phyloP scores from a whole-genome alignment of 2,329 filamentous ascomycete species.

The Colletotrichum tamarilloi region DNA sequence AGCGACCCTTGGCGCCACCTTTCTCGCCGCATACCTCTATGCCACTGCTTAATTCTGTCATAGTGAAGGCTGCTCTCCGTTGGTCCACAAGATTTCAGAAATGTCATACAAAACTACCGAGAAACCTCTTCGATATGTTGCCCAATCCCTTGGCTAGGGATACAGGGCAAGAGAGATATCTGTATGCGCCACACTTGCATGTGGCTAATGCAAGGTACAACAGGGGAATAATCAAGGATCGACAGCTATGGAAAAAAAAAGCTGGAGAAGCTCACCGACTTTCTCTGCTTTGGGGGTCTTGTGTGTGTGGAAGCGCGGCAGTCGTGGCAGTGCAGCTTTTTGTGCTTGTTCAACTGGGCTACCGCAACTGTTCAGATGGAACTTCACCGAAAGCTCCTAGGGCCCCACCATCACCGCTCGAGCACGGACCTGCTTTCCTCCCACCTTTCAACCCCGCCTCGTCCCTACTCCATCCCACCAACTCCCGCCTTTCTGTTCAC shows the following conservation, averaged over 20 bases:
- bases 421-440: conserved; percentile 11
- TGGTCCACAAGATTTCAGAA: not conserved
- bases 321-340: conserved; percentile 4
- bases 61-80: not conserved
- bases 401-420: not conserved
- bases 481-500: conserved; percentile 10
- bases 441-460: conserved; percentile 30
- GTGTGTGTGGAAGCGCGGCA: not conserved
- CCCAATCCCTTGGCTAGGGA: not conserved
- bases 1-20: conserved; percentile 51
- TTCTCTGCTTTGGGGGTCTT: not conserved
- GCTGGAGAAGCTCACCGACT: not conserved
- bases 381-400: conserved; percentile 6
- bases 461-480: conserved; percentile 29
- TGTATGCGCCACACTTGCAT: conserved; percentile 1
- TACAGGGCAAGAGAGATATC: not conserved
- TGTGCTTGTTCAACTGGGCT: too few species aligned
- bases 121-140: not conserved
- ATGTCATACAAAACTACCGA: not conserved
- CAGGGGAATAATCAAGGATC: not conserved
- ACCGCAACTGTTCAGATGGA: not conserved
- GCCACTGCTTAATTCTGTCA: conserved; percentile 2
- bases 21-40: conserved; percentile 26
- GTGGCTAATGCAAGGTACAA: conserved; percentile 11
- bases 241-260: not conserved